These are phyloP conservation scores for Chlorella vulgaris DNA, from an alignment of 139 green algal genomes.

Conservation along the genomic window DNA sequence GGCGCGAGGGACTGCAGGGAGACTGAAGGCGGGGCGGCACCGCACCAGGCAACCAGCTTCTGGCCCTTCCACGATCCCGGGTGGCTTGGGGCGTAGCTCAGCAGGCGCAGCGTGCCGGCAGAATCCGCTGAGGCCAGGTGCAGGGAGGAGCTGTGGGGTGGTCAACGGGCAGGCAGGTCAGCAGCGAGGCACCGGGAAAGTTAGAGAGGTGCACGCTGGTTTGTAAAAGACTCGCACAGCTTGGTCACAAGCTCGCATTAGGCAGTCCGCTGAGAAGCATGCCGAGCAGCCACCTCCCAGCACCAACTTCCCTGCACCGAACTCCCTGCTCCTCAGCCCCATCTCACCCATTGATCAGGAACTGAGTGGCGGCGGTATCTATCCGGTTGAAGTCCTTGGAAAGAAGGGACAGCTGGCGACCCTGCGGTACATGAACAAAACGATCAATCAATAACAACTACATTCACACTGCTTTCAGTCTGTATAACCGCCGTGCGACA, in stretches of 20 bases:
- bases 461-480: too few species aligned
- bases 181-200: too few species aligned
- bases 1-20: neutral
- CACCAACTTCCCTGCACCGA: too few species aligned
- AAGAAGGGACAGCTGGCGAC: slow-evolving; percentile 59
- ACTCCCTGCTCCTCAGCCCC: neutral
- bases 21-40: too few species aligned
- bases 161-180: neutral
- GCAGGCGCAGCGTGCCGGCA: slow-evolving; percentile 50
- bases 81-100: slow-evolving; percentile 51
- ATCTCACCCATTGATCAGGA: slow-evolving; percentile 72
- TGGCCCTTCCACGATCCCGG: slow-evolving; percentile 60
- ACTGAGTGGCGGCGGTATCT: slow-evolving; percentile 63
- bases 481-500: too few species aligned
- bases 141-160: slow-evolving; percentile 44
- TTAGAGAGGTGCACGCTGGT: too few species aligned
- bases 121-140: slow-evolving; percentile 62
- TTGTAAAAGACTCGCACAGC: too few species aligned
- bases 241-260: too few species aligned
- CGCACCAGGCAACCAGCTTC: slow-evolving; percentile 57
- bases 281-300: too few species aligned
- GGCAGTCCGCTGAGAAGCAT: too few species aligned
- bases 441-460: too few species aligned
- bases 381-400: slow-evolving; percentile 73
- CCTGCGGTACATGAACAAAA: slow-evolving; percentile 8